Evolutionary conservation across 306 rosid species (phyloP), one percentile per base, ranked within the genome.

Genomic region (Psophocarpus tetragonolobus): DNA sequence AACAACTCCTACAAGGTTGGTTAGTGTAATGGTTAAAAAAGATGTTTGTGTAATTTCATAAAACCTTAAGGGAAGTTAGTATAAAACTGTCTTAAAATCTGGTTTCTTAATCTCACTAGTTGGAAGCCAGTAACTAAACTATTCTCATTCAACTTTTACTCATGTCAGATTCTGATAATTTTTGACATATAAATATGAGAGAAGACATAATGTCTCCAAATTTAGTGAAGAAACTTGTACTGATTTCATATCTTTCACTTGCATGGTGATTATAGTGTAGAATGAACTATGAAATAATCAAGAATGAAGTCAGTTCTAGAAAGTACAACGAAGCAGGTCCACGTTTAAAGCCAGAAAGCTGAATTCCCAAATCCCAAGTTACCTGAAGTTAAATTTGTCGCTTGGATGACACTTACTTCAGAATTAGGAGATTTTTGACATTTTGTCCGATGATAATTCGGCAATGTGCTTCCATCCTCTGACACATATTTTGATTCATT

Each of bases 401-500:
- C 58, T n/a, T 71, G 79, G 23, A 42, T 75, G 58, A 45, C 67
- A 62, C 61, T 71, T 60, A 69, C 80, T 82, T 79, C 86, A 36
- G 84, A 82, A 75, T 64, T 72, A 10, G 80, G 51, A 17, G 86
- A 58, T 79, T 82, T 82, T 36, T 33, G 86, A 67, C 65, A 65
- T 39, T 42, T 66, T 24, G 65, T 78, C 66, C 14, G 45, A 48
- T 79, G 84, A 78, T 14, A 63, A 64, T 62, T 82, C 65, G 74
- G 84, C 23, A 35, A 48, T 0, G 88, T 84, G 71, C 86, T 85
- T 41, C 86, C 86, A 15, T 79, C 82, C 74, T 75, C 88, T 39
- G 84, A 85, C 42, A 83, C 84, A 69, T 64, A 80, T 1, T 79
- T 60, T 38, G 88, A 85, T 64, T 79, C 86, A 85, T 75, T 85